Base-by-base conservation (phyloP, 2,329 filamentous ascomycete species). In the Chaetomium olivaceum region DNA sequence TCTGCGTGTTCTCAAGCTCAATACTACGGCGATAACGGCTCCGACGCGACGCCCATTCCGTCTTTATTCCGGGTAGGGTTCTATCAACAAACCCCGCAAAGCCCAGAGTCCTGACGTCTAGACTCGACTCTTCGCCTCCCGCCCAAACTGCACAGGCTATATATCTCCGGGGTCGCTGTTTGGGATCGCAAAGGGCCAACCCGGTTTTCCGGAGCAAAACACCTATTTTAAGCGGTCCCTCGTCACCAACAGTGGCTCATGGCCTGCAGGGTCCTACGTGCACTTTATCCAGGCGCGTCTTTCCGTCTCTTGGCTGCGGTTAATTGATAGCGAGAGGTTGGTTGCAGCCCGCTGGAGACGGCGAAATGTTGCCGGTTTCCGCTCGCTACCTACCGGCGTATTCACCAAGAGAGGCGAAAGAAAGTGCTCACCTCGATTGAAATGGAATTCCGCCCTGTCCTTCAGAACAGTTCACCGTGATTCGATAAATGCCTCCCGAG, bases 281-380 rank as follows among this genome's bases (percentile, higher is more conserved):
- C 50, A 56, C 51, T 62, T 62, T 62, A 46, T 56, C 60, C 60
- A 55, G 60, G 36, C n/a, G 60, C 60, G 19, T 31, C 51, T 21
- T 25, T 25, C 52, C 60, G 51, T 25, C 16, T 43, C 51, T 62
- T 62, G 60, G 60, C 60, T 56, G 51, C 25, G 36, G 51, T 29
- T 50, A 23, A 48, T 46, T 48, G 27, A 46, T 3, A 19, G 14
- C 29, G 39, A 43, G 39, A 43, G 39, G 39, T 19, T 43, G 39
- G 39, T 43, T 43, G 39, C 39, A 43, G 39, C 39, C 39, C 39
- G 51, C 16, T 55, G 25, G 27, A 33, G 25, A 31, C 31, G 54
- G 54, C 54, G 27, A 54, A 48, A 48, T 48, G 21, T 12, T 23
- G 19, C 46, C 46, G 46, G 46, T 48, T 48, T 23, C 46, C 46